Conservation (phyloP, 2,329 filamentous ascomycete species). For the Colletotrichum abscissum region DNA sequence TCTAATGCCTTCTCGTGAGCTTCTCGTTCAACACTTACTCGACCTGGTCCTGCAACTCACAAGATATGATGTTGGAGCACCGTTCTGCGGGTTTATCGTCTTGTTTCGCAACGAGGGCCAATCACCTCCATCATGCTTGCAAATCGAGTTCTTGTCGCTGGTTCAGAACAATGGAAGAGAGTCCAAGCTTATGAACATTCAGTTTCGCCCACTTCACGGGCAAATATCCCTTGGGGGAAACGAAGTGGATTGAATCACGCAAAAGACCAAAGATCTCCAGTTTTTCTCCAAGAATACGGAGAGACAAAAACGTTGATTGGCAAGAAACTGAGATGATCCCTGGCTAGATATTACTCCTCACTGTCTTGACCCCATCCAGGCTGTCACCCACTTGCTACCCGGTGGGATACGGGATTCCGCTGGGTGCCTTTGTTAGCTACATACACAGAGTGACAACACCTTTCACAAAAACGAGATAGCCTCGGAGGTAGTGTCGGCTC, state of each 20-base stretch:
- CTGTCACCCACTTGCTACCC: not conserved
- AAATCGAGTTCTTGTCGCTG: not conserved
- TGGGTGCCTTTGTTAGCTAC: not conserved
- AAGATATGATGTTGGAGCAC: not conserved
- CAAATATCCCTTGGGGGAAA: not conserved
- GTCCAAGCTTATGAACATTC: not conserved
- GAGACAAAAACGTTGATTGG: not conserved
- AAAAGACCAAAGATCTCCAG: not conserved
- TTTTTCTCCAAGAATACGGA: not conserved
- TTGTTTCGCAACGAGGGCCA: not conserved
- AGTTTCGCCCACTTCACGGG: not conserved
- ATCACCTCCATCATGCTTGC: not conserved
- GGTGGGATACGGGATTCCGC: not conserved
- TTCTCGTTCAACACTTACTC: not conserved
- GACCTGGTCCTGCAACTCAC: not conserved
- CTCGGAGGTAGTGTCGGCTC: slow-evolving; percentile 14
- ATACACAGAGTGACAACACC: not conserved
- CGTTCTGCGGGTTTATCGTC: not conserved
- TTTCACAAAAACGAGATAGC: not conserved
- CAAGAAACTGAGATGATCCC: not conserved
- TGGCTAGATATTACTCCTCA: not conserved
- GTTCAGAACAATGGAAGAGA: not conserved
- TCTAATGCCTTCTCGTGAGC: no score
- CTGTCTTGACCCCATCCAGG: not conserved
- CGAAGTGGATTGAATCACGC: not conserved